Percentiles rank a stretch among this genome's conserved stretches.
Evolutionary conservation across 2,329 filamentous ascomycete genomes (phyloP).

Genomic region (Ophiocordyceps robertsii): DNA sequence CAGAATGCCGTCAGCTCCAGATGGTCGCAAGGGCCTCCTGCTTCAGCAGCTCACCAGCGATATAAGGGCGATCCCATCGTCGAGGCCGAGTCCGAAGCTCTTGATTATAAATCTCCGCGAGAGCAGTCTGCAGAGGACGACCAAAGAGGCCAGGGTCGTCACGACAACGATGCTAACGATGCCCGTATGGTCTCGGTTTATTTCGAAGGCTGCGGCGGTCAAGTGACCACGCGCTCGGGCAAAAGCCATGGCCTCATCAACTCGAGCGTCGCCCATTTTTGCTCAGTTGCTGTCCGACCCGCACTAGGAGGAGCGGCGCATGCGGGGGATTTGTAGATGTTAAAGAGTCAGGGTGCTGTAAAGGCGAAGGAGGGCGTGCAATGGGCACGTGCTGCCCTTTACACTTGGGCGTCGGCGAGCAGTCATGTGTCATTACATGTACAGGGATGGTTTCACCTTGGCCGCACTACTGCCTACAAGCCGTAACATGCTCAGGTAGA

Average conservation of each 20-base stretch:
- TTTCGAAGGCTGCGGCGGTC: neutral
- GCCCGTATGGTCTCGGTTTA: neutral
- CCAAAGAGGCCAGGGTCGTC: neutral
- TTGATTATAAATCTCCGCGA: constrained; percentile 1
- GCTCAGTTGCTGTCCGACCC: neutral
- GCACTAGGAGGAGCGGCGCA: too few relatives aligned
- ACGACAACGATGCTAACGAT: neutral
- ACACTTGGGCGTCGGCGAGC: too few relatives aligned
- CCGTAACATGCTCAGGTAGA: too few relatives aligned
- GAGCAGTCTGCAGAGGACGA: constrained; percentile 1
- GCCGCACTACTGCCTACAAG: too few relatives aligned
- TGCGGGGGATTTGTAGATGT: too few relatives aligned
- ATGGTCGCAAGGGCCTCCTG: too few relatives aligned
- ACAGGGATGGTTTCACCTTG: too few relatives aligned
- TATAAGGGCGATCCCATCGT: neutral
- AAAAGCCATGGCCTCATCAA: neutral
- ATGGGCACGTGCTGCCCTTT: too few relatives aligned
- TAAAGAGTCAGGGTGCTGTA: too few relatives aligned
- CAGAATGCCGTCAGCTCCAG: too few relatives aligned
- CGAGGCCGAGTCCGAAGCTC: neutral
- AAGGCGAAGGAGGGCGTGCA: too few relatives aligned
- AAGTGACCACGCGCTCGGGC: neutral
- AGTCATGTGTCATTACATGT: too few relatives aligned
- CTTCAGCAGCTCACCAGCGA: neutral
- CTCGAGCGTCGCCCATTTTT: neutral